A percentile compares a stretch with the other conserved stretches of the same genome.
phyloP scores from a whole-genome alignment of 2,329 filamentous ascomycete species.

The Lasiodiplodia gonubiensis region DNA sequence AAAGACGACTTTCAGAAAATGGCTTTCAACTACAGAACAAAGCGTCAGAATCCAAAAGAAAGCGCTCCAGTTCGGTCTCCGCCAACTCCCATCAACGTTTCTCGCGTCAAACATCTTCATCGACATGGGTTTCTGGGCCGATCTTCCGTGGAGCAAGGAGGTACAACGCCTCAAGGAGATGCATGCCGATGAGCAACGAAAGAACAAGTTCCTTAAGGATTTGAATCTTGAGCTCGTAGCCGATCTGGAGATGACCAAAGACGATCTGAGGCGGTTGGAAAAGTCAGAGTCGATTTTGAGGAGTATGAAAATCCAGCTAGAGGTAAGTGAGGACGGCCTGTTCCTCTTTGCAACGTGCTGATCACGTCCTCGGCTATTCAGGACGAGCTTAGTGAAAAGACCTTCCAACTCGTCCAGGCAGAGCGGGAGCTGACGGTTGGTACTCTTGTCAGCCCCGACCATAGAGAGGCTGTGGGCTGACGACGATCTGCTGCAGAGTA shows the following conservation, averaged over 20 bases:
- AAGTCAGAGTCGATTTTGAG: not conserved
- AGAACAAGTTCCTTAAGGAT: too few species aligned
- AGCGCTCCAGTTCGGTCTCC: too few species aligned
- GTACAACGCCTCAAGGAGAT: not conserved
- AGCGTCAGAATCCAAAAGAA: not conserved
- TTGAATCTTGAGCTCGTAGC: not conserved
- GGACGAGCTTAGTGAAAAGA: not conserved
- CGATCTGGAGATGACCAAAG: not conserved
- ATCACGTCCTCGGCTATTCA: not conserved
- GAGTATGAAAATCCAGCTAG: not conserved
- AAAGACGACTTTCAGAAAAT: not conserved
- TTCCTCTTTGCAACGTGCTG: not conserved
- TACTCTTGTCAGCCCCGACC: not conserved
- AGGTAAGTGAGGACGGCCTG: not conserved
- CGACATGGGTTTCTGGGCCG: slow-evolving; percentile 8
- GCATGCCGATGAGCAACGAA: not conserved
- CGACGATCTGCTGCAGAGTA: not conserved
- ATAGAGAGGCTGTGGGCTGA: not conserved
- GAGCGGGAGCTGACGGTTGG: not conserved
- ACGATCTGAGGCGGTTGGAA: not conserved
- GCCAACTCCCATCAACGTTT: too few species aligned
- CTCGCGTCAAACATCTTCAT: not conserved
- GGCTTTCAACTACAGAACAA: not conserved
- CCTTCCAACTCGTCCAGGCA: not conserved
- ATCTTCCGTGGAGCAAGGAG: not conserved